Conservation (phyloP, 306 rosid species). For the Leucaena leucocephala region DNA sequence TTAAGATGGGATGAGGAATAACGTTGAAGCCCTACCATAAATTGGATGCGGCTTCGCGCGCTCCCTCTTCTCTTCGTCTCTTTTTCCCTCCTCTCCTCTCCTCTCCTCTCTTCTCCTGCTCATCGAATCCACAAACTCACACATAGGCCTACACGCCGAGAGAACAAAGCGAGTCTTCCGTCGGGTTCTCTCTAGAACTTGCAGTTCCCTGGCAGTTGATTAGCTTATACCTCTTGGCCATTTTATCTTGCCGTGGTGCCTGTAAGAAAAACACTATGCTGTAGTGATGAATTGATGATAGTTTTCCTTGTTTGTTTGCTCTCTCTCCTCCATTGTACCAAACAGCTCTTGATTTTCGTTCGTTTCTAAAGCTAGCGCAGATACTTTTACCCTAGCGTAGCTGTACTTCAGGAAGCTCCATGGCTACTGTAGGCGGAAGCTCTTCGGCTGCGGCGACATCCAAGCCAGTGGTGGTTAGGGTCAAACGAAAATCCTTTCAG, state of each 20-base stretch:
- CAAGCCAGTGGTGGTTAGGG: constrained; percentile 82
- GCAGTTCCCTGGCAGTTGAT: neutral
- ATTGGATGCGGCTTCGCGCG: too few relatives aligned
- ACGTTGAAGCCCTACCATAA: too few relatives aligned
- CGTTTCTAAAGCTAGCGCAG: neutral
- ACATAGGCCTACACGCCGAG: neutral
- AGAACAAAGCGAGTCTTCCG: too few relatives aligned
- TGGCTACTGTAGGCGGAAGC: constrained; percentile 60
- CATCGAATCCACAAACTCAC: neutral
- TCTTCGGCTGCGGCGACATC: constrained; percentile 48
- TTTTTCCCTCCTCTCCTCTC: too few relatives aligned
- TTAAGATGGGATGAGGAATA: too few relatives aligned
- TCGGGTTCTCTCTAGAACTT: neutral
- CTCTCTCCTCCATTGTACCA: too few relatives aligned
- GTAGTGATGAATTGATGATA: too few relatives aligned
- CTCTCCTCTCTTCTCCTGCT: too few relatives aligned
- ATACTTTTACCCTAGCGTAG: neutral
- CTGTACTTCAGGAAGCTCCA: neutral
- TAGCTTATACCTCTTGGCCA: neutral
- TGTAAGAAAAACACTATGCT: neutral
- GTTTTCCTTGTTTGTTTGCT: too few relatives aligned
- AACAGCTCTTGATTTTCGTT: neutral
- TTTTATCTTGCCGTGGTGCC: neutral
- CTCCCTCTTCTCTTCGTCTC: too few relatives aligned
- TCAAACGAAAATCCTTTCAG: constrained; percentile 78